phyloP scores from a whole-genome alignment of 2,329 filamentous ascomycete species.

The Curvularia sp. region DNA sequence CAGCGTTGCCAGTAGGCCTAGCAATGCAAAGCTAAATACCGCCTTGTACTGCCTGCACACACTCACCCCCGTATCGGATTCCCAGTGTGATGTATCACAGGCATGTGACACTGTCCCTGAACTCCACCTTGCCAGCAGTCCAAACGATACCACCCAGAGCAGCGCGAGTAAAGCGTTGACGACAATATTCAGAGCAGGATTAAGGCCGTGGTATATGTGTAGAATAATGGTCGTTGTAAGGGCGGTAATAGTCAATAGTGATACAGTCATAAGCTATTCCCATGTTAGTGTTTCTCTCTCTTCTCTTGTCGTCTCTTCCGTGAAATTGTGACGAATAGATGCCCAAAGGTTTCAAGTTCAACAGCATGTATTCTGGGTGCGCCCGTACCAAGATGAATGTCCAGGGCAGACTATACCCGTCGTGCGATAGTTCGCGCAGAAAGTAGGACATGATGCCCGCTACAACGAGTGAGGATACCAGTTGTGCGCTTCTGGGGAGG shows the following conservation, averaged over 20 bases:
- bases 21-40: conserved; percentile 63
- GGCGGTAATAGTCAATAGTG: conserved; percentile 61
- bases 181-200: conserved; percentile 59
- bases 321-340: not conserved
- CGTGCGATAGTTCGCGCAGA: conserved; percentile 61
- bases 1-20: conserved; percentile 58
- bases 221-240: conserved; percentile 57
- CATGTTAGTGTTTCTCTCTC: conserved; percentile 7
- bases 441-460: conserved; percentile 64
- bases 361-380: not conserved
- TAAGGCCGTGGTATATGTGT: conserved; percentile 61
- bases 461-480: conserved; percentile 58
- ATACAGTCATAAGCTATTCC: conserved; percentile 59
- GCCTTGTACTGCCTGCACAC: conserved; percentile 67
- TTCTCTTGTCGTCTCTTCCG: not conserved
- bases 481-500: conserved; percentile 51
- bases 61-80: conserved; percentile 61
- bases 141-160: conserved; percentile 62
- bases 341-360: not conserved
- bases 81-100: conserved; percentile 61
- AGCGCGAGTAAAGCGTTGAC: conserved; percentile 59
- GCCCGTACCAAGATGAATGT: conserved; percentile 64
- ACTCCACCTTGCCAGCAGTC: conserved; percentile 62
- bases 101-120: conserved; percentile 60
- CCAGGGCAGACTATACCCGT: conserved; percentile 63